Conservation (phyloP, 257 asterid genomes). For the Cruciata laevipes region DNA sequence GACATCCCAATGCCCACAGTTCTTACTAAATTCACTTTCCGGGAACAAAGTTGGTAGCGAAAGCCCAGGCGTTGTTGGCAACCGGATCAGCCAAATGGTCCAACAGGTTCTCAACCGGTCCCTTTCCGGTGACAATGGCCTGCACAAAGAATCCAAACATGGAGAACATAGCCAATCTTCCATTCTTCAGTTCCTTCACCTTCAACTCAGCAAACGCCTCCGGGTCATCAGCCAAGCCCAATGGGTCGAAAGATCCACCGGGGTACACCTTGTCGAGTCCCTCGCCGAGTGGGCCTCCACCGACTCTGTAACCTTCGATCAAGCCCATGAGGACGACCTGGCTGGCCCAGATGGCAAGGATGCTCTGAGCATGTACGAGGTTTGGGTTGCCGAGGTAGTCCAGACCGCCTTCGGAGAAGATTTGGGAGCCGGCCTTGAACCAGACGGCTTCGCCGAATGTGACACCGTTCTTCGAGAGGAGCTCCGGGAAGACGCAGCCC, state of each 20-base stretch:
- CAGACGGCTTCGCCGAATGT: conserved; percentile 82
- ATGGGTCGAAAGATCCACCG: conserved; percentile 76
- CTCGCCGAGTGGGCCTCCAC: conserved; percentile 88
- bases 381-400: conserved; percentile 88
- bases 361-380: conserved; percentile 83
- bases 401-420: conserved; percentile 85
- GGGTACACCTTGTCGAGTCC: conserved; percentile 88
- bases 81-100: conserved; percentile 84
- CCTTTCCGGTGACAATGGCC: conserved; percentile 85
- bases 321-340: conserved; percentile 83
- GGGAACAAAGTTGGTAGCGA: conserved; percentile 76
- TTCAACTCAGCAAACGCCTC: conserved; percentile 51
- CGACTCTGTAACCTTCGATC: conserved; percentile 77
- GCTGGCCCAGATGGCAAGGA: conserved; percentile 75
- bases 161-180: conserved; percentile 60
- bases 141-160: conserved; percentile 82
- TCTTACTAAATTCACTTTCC: conserved; percentile 41
- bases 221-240: conserved; percentile 59
- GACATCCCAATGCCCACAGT: background rate
- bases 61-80: conserved; percentile 86
- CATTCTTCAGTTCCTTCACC: conserved; percentile 64
- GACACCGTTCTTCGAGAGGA: conserved; percentile 66
- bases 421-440: conserved; percentile 93
- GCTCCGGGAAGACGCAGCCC: conserved; percentile 83
- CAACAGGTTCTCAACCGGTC: conserved; percentile 63